Percentiles rank a stretch among this genome's conserved stretches.
Evolutionary conservation across 441 rosid species (phyloP).

Genomic region (Jatropha multifida): DNA sequence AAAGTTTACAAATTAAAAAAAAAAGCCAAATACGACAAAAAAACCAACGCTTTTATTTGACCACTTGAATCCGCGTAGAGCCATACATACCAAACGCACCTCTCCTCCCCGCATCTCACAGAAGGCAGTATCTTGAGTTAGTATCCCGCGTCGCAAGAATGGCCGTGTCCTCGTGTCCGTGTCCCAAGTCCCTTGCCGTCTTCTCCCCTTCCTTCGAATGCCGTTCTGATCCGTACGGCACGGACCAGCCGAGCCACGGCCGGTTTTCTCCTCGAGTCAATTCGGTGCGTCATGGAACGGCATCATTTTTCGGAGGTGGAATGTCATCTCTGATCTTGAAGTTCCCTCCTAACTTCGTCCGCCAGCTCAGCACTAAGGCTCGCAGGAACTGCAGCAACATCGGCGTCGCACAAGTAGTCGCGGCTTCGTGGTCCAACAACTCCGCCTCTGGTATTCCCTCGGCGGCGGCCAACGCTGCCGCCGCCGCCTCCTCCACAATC

Average conservation of each 20-base stretch:
- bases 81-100: background rate
- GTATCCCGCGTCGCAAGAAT: background rate
- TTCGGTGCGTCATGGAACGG: constrained; percentile 23
- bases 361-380: constrained; percentile 92
- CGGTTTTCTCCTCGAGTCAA: constrained; percentile 37
- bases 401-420: constrained; percentile 95
- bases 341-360: constrained; percentile 94
- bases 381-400: constrained; percentile 97
- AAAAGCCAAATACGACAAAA: background rate
- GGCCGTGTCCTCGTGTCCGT: constrained; percentile 39
- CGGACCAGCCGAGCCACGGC: constrained; percentile 33
- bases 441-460: constrained; percentile 33
- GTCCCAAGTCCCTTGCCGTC: constrained; percentile 33
- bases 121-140: background rate
- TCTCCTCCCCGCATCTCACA: background rate
- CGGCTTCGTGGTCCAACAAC: constrained; percentile 92
- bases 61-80: background rate
- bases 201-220: constrained; percentile 58
- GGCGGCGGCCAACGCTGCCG: constrained; percentile 44
- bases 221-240: constrained; percentile 70
- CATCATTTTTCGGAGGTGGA: constrained; percentile 42
- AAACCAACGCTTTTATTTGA: background rate
- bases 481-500: constrained; percentile 43
- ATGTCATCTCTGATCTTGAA: constrained; percentile 66
- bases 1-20: too few species aligned